Base-by-base conservation (phyloP, 2,329 filamentous ascomycete species). In the Dryadomyces quercus-mongolicae region DNA sequence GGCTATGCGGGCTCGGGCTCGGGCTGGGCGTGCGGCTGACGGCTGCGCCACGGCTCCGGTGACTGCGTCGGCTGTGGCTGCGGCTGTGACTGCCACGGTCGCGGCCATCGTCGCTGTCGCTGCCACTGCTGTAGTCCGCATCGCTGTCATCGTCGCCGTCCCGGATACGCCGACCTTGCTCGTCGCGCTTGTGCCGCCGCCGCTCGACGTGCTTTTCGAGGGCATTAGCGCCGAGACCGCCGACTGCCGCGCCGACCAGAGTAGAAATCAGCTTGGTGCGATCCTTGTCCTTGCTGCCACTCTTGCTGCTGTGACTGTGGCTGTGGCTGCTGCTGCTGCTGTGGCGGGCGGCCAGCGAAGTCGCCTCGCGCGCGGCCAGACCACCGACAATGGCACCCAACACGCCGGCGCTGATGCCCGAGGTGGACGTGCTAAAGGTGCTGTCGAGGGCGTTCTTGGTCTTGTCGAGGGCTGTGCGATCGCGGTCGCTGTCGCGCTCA, bases 351-450 rank as follows among this genome's bases (percentile, higher is more conserved):
- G 51, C 63, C n/a, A 68, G 67, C 42, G 55, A 54, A 1, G 60
- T 53, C 7, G 69, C 70, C 36, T 74, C 72, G 47, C 68, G 68
- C 16, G 73, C 76, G n/a, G 75, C 75, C 10, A 78, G 63, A 3
- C 77, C 77, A 40, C 77, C 77, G 1, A 79, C 71, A 1, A 80
- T 68, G 21, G 77, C 77, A 16, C 77, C 77, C 2, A 80, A 63
- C 9, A 80, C 68, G 22, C 75, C 72, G 8, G 72, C 71, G 43
- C 76, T 75, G 2, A 80, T 64, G 4, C 77, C 77, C 0, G 73
- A 67, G 2, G 67, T 67, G 5, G 74, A 74, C 52, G 71, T 68
- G 42, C 72, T 73, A 59, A 80, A 79, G 49, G 71, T 73, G 56
- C 71, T 66, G 47, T 73, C 66, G 46, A 77, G 63, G 13, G 68